A percentile compares a stretch with the other conserved stretches of the same genome.
Conservation (phyloP, 1,139 yeast genomes). For the Nakaseomyces uthaithaninus region DNA sequence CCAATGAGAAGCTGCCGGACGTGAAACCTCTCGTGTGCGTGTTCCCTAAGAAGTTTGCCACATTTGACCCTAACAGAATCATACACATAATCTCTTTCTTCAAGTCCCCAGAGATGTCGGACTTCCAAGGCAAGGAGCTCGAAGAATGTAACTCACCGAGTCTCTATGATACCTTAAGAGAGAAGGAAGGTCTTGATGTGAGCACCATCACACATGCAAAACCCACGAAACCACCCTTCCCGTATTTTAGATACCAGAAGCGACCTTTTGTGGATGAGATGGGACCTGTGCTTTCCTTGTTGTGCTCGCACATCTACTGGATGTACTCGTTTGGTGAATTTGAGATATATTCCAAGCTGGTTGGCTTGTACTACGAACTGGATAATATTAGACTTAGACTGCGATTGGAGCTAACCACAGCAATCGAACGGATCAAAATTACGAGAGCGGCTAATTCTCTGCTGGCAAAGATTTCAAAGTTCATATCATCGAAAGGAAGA, state of each 20-base stretch:
- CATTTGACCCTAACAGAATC: conserved; percentile 25
- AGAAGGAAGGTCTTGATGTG: conserved; percentile 20
- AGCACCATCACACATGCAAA: conserved; percentile 11
- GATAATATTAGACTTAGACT: conserved; percentile 58
- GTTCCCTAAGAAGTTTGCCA: conserved; percentile 52
- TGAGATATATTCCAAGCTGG: conserved; percentile 48
- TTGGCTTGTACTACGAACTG: conserved; percentile 47
- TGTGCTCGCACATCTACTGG: conserved; percentile 59
- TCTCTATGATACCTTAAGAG: conserved; percentile 26
- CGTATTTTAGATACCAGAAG: conserved; percentile 40
- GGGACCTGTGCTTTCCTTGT: conserved; percentile 46
- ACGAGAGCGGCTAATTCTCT: conserved; percentile 53
- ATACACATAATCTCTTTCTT: conserved; percentile 27
- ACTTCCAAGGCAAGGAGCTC: conserved; percentile 36
- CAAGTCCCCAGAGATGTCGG: conserved; percentile 27
- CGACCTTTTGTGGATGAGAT: conserved; percentile 48
- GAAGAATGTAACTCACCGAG: conserved; percentile 16
- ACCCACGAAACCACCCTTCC: conserved; percentile 45
- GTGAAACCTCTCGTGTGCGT: conserved; percentile 44
- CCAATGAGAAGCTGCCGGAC: conserved; percentile 51
- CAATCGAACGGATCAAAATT: conserved; percentile 47
- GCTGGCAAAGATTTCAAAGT: conserved; percentile 60
- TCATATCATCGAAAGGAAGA: conserved; percentile 41
- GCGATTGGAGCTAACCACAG: conserved; percentile 49
- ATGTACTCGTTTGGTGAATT: conserved; percentile 66